Percentiles rank a stretch among this genome's conserved stretches.
phyloP scores from a whole-genome alignment of 139 green algal species.

The Asterochloris erici region DNA sequence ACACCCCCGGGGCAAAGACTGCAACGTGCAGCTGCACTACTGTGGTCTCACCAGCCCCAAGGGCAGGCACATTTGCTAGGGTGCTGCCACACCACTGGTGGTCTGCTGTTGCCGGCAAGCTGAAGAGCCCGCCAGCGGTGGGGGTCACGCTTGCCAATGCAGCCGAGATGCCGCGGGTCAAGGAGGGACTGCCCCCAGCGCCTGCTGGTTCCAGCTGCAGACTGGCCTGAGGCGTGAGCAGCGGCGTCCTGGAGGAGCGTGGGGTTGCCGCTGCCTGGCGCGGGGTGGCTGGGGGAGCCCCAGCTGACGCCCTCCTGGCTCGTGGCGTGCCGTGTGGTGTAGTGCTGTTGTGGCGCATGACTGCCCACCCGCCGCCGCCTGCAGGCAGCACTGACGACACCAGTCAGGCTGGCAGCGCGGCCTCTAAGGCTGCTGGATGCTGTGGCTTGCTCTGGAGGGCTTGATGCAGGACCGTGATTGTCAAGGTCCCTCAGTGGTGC shows the following conservation, averaged over 20 bases:
- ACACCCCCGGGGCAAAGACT: slow-evolving; percentile 6
- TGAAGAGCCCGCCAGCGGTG: not conserved
- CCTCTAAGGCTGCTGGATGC: too few species aligned
- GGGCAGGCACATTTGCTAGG: not conserved
- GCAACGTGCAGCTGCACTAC: slow-evolving; percentile 5
- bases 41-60: not conserved
- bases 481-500: too few species aligned
- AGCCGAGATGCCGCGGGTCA: not conserved
- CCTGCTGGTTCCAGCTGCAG: too few species aligned
- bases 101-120: not conserved
- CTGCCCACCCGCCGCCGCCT: too few species aligned
- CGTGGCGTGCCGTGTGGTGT: too few species aligned
- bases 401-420: too few species aligned
- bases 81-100: not conserved
- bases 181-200: not conserved
- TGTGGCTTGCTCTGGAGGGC: too few species aligned
- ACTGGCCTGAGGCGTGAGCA: not conserved
- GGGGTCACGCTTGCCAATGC: not conserved
- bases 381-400: too few species aligned
- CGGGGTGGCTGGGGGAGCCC: not conserved
- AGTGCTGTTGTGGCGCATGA: too few species aligned
- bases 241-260: not conserved
- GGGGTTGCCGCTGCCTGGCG: not conserved
- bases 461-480: too few species aligned
- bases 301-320: too few species aligned